Conservation (phyloP, 768 basidiomycete species). For the Gymnopilus dilepis region DNA sequence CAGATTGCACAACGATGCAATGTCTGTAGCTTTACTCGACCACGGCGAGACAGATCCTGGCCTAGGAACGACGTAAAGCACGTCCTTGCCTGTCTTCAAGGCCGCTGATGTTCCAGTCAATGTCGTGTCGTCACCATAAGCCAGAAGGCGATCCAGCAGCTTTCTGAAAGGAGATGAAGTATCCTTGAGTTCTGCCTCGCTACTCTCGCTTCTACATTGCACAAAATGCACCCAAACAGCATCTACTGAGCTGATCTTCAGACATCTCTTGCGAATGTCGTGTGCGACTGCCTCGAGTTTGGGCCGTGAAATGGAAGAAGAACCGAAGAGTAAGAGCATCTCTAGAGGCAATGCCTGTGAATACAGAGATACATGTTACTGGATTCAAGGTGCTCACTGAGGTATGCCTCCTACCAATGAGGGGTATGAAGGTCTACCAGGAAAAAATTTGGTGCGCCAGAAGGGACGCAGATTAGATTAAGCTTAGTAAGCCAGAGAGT, state of each 20-base stretch:
- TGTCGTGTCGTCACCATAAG: conserved; percentile 82
- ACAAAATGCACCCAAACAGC: conserved; percentile 89
- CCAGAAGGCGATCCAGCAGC: conserved; percentile 72
- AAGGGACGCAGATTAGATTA: no score
- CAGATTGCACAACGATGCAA: conserved; percentile 86
- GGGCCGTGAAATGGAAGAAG: conserved; percentile 73
- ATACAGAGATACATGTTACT: neutral
- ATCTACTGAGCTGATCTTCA: conserved; percentile 71
- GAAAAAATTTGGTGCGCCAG: no score
- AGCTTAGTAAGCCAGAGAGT: no score
- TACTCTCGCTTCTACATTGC: conserved; percentile 53
- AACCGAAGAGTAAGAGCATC: conserved; percentile 83
- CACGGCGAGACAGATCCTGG: conserved; percentile 95
- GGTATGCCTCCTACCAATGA: no score
- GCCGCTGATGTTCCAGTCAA: conserved; percentile 47
- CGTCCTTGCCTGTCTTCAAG: conserved; percentile 40
- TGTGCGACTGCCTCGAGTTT: conserved; percentile 72
- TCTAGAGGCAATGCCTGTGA: conserved; percentile 12
- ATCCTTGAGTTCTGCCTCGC: conserved; percentile 53
- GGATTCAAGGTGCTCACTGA: no score
- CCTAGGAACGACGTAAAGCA: conserved; percentile 80
- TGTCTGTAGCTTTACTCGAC: conserved; percentile 99
- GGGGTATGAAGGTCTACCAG: no score
- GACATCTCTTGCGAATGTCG: conserved; percentile 55
- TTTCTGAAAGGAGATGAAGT: conserved; percentile 48